Conservation (phyloP, 163 green algal genomes). For the Scenedesmus sp. region DNA sequence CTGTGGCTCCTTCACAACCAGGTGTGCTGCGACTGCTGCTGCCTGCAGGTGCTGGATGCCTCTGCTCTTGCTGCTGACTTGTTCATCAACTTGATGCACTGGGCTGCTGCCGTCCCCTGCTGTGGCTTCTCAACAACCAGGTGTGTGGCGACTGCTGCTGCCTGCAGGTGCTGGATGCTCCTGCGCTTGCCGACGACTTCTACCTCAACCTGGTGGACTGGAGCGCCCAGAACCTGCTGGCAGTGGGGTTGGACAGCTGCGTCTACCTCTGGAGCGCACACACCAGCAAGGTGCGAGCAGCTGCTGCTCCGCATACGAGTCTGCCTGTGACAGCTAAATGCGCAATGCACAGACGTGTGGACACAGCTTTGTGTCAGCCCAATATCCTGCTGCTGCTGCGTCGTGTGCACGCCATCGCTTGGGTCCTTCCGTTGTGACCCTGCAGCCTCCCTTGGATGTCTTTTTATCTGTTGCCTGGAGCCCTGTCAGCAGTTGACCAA, state of each 20-base stretch:
- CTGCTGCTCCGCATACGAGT: not conserved
- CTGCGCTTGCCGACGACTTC: slow-evolving; percentile 97
- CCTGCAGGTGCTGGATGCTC: slow-evolving; percentile 88
- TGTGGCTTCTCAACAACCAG: not conserved
- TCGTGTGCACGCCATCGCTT: no score
- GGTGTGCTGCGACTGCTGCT: no score
- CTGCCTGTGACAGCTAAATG: not conserved
- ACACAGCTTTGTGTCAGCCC: no score
- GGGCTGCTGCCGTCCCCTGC: not conserved
- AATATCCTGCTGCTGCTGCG: not conserved
- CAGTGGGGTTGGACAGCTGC: slow-evolving; percentile 94
- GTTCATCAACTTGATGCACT: no score
- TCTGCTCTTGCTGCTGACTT: no score
- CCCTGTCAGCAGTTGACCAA: no score
- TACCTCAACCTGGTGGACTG: slow-evolving; percentile 99
- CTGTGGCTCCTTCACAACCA: no score
- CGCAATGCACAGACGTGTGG: not conserved
- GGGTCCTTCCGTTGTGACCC: no score
- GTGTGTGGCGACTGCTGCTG: not conserved
- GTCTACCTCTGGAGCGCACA: slow-evolving; percentile 98
- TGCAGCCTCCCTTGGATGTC: no score
- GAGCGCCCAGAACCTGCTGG: slow-evolving; percentile 95
- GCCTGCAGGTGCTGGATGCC: no score
- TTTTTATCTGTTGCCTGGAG: no score
- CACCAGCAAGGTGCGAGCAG: slow-evolving; percentile 88